Evolutionary conservation across 495 filamentous ascomycete species (phyloP), one percentile per base, ranked within the genome.

Genomic region (Podospora pseudopauciseta): DNA sequence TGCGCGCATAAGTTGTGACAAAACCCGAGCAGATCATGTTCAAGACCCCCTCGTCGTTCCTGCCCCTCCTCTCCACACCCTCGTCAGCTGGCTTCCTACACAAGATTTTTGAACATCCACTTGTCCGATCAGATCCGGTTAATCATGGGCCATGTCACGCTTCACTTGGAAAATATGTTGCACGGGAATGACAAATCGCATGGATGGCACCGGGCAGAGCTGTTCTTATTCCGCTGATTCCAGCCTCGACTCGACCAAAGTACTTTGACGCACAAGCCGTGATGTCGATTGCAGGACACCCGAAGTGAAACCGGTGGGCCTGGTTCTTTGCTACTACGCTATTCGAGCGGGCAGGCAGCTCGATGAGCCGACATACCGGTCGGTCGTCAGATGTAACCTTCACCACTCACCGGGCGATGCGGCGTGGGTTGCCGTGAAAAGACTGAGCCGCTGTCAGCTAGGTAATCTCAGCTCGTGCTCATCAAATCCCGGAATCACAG

Each of bases 1-100:
- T 63, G 54, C 6, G 27, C 63, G 63, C 60, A 30, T 68, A 62
- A 67, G 58, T 66, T 67, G 72, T 68, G 27, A 68, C 67, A 70
- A 30, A n/a, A 65, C 61, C 61, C 23, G 65, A 64, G 69, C 64
- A 67, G 71, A 74, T 74, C 71, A 68, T 68, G 63, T 66, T 60
- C 66, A 66, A 71, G 68, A 65, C 58, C 16, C 60, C 62, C 65
- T 60, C 66, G 57, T 57, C 63, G n/a, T 30, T 30, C 9, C 11
- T 30, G 60, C 27, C 60, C 60, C 27, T 44, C 27, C 13, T 63
- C 60, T 63, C 18, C 60, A 60, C 64, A 66, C 57, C 65, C 32
- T 67, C 64, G 11, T 19, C 44, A n/a, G 60, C 58, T 58, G 23
- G 18, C 64, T 55, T 60, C 68, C 64, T 27, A 67, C 44, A 59